Base-by-base conservation (phyloP, 1,284 basidiomycete genomes). In the Ustilago sp. region DNA sequence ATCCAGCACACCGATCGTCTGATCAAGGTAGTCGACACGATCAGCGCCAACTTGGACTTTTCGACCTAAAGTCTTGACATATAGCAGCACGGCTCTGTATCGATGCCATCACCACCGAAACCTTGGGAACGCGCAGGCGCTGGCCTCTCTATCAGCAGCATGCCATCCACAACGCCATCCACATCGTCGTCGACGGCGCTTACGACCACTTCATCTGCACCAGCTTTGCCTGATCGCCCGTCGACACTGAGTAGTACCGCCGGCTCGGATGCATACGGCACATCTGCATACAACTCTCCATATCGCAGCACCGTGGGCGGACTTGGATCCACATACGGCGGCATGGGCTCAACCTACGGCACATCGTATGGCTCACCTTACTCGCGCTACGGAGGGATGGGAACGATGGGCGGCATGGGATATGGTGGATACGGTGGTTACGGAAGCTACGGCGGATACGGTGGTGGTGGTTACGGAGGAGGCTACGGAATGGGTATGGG, bases 31-130 rank as follows among this genome's bases (percentile, higher is more conserved):
- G 15, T 50, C 23, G 12, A 31, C 19, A 31, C n/a, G n/a, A 45
- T 45, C 43, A 19, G 43, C 43, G n/a, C 15, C 11, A 17, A 28
- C 23, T 28, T 28, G 23, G 23, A 2, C 23, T 28, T 28, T 28
- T 28, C 2, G 23, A 23, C 23, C 23, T 23, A 23, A 2, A 23
- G 23, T 23, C 23, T 23, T 23, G 23, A 28, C 23, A 15, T n/a
- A 32, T 48, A 38, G 9, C 31, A 48, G 6, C n/a, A 2, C 11
- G 1, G 43, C 17, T 45, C 8, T 19, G n/a, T 19, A 15, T 8
- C 38, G 34, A 76, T 85, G 83, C 79, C 79, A 11, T 81, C 83
- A 17, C 84, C 84, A 59, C 84, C 84, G 11, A 86, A 86, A 61
- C 84, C 84, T 28, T 86, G 84, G 84, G 84, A 86, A 68, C 69